Evolutionary conservation across 176 grass and related monocot genomes (phyloP), one percentile per base, ranked within the genome.

Genomic region (Triticum dicoccoides): DNA sequence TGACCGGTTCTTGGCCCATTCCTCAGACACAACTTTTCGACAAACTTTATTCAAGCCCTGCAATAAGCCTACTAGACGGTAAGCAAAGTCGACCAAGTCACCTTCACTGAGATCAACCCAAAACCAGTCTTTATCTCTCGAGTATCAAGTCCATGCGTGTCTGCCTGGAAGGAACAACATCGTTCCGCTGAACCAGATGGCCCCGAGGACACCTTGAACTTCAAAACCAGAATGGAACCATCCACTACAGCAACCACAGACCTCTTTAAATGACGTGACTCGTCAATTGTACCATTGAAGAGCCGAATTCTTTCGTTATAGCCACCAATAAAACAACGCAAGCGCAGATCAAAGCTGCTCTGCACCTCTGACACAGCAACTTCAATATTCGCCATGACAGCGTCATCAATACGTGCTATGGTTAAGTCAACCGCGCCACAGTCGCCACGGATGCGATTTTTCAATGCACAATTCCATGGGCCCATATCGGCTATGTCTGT

Each of bases 1-100:
- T 71, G 38, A 21, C 34, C 32, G 8, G 38, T 35, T 71, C 9
- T 41, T 23, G 20, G 20, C 37, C 35, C 69, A 71, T 41, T 71
- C 69, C 35, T n/a, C 20, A 3, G 69, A 41, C 69, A 71, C 29
- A 21, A 69, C 69, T n/a, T 41, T 8, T 56, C 0, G 15, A 56
- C 34, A 37, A 21, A 70, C 34, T 71, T 71, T 41, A 71, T 11
- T 71, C 17, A 41, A 71, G 35, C 20, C n/a, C 68, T 39, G 4
- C 18, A 70, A n/a, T 5, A 71, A 41, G 9, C 35, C 9, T 71
- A n/a, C 38, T 9, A 12, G 47, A 14, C 3, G 33, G 34, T 41
- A 39, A 12, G 18, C 9, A 83, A 3, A 83, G 66, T 24, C 47
- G 81, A 72, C 67, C 47, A 72, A 83, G 49, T 61, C 47, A 83